Evolutionary conservation across 163 green algal genomes (phyloP).

Genomic region (Scenedesmus sp.): DNA sequence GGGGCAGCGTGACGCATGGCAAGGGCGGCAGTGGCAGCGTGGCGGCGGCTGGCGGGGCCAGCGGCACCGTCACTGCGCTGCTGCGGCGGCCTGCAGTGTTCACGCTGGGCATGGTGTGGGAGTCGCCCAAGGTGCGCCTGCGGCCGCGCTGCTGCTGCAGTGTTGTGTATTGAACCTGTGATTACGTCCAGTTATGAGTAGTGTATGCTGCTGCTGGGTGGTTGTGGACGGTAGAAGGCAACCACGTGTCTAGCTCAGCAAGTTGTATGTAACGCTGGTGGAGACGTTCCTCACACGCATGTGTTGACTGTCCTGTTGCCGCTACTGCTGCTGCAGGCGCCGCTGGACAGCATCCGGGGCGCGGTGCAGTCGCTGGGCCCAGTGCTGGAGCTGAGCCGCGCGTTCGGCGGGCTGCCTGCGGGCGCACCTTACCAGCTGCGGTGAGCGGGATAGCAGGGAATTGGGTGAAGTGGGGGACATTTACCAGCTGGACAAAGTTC

Average conservation of each 20-base stretch:
- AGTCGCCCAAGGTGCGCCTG: conserved; percentile 71
- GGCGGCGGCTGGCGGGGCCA: not conserved
- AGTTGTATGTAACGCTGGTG: not conserved
- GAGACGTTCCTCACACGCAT: not conserved
- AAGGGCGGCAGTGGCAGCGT: conserved; percentile 26
- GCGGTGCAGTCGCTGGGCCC: conserved; percentile 65
- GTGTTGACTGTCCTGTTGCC: not conserved
- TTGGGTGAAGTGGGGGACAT: too few species aligned
- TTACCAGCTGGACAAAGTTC: not conserved
- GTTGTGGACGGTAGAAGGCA: too few species aligned
- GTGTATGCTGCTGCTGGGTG: too few species aligned
- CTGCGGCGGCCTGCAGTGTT: conserved; percentile 75
- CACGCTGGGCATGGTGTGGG: conserved; percentile 81
- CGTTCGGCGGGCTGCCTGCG: conserved; percentile 60
- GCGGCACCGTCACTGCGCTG: conserved; percentile 55
- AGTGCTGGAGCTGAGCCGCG: conserved; percentile 60
- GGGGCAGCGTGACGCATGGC: conserved; percentile 7
- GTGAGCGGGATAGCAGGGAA: not conserved
- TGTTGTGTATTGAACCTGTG: too few species aligned
- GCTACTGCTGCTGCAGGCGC: conserved; percentile 60
- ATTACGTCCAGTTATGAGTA: too few species aligned
- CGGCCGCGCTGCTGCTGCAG: not conserved
- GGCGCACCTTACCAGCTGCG: conserved; percentile 37
- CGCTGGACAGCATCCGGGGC: conserved; percentile 62
- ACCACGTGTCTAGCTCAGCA: too few species aligned